Evolutionary conservation across 768 basidiomycete genomes (phyloP), one percentile per base, ranked within the genome.

Genomic region (Ramaria sp.): DNA sequence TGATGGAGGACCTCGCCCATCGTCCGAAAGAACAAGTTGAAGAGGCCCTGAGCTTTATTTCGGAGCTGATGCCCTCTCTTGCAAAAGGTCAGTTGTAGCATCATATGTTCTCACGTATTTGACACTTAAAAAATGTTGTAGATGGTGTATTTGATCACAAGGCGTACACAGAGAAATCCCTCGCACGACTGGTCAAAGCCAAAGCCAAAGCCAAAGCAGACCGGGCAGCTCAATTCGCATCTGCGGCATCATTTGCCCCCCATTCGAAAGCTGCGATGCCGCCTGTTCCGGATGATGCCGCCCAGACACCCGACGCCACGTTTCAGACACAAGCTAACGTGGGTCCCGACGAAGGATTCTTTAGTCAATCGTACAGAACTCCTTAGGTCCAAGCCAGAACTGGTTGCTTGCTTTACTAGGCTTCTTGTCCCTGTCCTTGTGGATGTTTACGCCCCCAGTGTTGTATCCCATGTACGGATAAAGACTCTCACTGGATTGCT

Each of bases 381-480:
- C 47, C 70, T 94, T 45, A 81, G 86, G 54, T 82, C 80, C 4
- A 83, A 86, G 59, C 79, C 86, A 22, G 76, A 73, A n/a, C 81
- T 91, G 27, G 86, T 94, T 50, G 82, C 80, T 19, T 79, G 83
- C 15, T 98, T 93, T 70, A 89, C 94, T 80, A 81, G 82, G 49
- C 74, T 95, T 34, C 82, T 92, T 64, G 84, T 97, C 0, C 96
- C 96, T 0, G 91, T 96, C 55, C 78, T 99, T 55, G 85, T 98
- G 58, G 96, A 98, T 64, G 94, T 99, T n/a, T 98, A 97, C 70
- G 88, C 94, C n/a, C 95, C 96, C 31, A 96, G 91, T 67, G 94
- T 98, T 27, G 83, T 86, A 50, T 81, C 85, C 0, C 83, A 89
- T 2, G 84, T 98, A 11, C 79, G 96, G 59, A 81, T 87, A 43